Evolutionary conservation across 1,284 basidiomycete genomes (phyloP), one percentile per base, ranked within the genome.

Genomic region (Polyporus tsugae): DNA sequence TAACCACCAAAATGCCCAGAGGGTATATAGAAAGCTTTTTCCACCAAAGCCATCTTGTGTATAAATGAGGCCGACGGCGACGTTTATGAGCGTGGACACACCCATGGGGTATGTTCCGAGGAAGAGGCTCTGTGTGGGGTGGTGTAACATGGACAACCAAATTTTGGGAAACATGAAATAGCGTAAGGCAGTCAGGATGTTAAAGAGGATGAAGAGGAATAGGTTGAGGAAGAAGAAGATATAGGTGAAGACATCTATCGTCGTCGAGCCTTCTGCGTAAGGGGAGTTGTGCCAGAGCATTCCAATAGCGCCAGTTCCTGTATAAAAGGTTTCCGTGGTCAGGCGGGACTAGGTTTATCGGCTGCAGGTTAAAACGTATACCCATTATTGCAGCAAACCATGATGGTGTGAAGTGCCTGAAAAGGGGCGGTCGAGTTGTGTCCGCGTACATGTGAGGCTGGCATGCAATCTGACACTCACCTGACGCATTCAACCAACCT

Each of bases 1-100:
- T 44, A 88, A 63, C 91, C 89, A 91, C 91, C 91, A 92, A 19
- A 88, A 77, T 2, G 77, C 86, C 83, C 89, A 88, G 5, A 89
- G 78, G 13, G 85, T 76, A 42, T 82, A 84, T 3, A 86, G 80
- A 71, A 89, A 88, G 2, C 74, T 64, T 0, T 61, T 73, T 2
- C 87, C 87, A 61, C 86, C 87, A 58, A 86, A 78, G 6, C 76
- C 74, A 29, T 76, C 77, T 57, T 79, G 76, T 68, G 78, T 75
- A 65, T 80, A 74, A 17, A 74, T 65, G 25, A 74, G 66, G 25
- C 69, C 71, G 29, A 77, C 71, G 6, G 70, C 75, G 25, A 76
- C 72, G 53, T 66, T 87, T 75, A 79, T 89, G 74, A 78, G 79
- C 0, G 91, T 91, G 7, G 82, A 76, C 17, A 85, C 80, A 11